Base-by-base conservation (phyloP, 148 eudicot genomes). In the Cornus kousa region DNA sequence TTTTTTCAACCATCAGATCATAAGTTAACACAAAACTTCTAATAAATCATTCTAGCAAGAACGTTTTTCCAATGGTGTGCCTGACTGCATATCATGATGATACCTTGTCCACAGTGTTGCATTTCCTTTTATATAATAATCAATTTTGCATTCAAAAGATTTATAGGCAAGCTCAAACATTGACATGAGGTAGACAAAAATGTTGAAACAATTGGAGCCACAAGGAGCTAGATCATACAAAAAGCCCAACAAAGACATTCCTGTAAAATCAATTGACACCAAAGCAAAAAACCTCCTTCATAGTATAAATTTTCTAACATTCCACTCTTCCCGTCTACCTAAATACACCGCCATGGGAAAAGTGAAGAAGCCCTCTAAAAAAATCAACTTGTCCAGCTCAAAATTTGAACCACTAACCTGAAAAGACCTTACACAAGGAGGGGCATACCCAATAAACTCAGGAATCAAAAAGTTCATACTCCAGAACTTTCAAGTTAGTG, bases 301-400 rank as follows among this genome's bases (percentile, higher is more conserved):
- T 43, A 43, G 5, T 67, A 60, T 19, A 48, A 59, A 74, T 33
- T 74, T 33, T 35, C 28, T 35, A 74, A 74, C 37, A 9, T 9
- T 39, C 24, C 35, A 16, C 19, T 23, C 24, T 55, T 20, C 35
- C 59, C 9, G 19, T 60, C 7, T 31, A 57, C 37, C 50, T 37
- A 64, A 74, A 17, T 16, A 40, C 53, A 60, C 37, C 40, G 62
- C 35, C 48, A 39, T 43, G 48, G 48, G 10, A 43, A 10, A 59
- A 37, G 32, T 37, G 39, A 16, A 62, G 77, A 9, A 62, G 77
- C 39, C 78, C 24, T 62, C 37, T 11, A 40, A 75, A 66, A 55
- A 35, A 16, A 50, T 33, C 62, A 60, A 59, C 67, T 59, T 57
- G 39, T 32, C 43, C 28, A 33, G 67, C 66, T 16, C 59, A 59